phyloP scores from a whole-genome alignment of 2,329 filamentous ascomycete genomes.

The Sporothrix dimorphospora region DNA sequence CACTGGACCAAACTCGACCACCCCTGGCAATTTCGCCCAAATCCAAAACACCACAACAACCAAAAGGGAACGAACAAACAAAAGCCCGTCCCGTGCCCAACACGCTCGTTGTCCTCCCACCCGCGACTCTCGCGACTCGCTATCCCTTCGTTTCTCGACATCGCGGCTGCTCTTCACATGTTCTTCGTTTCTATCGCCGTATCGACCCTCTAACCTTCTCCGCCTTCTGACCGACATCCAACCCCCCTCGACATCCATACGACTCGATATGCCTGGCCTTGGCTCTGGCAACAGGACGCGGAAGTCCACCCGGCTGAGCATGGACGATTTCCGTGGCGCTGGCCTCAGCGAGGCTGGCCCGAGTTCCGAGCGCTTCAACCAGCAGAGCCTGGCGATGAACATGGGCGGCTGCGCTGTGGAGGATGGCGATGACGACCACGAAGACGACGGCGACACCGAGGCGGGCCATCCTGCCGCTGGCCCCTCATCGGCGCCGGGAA shows the following conservation, averaged over 20 bases:
- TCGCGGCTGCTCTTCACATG: neutral
- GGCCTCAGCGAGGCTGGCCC: conserved; percentile 23
- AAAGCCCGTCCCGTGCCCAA: conserved; percentile 5
- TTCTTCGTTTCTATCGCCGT: neutral
- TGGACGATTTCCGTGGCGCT: conserved; percentile 24
- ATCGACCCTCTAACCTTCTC: neutral
- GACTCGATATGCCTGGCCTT: conserved; percentile 11
- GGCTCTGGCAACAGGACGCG: conserved; percentile 14
- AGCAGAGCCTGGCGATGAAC: conserved; percentile 25
- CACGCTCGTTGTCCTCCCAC: conserved; percentile 1
- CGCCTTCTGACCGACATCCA: neutral
- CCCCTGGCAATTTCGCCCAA: conserved; percentile 23
- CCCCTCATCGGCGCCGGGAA: conserved; percentile 32
- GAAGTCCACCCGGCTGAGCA: conserved; percentile 20
- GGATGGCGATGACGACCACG: conserved; percentile 41
- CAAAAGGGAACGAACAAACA: conserved; percentile 16
- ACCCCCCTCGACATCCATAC: neutral
- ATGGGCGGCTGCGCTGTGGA: conserved; percentile 33
- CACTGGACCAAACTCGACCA: conserved; percentile 19
- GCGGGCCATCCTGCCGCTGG: neutral
- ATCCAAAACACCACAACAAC: conserved; percentile 16
- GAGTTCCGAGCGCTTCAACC: neutral
- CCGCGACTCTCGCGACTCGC: neutral
- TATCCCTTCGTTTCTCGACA: neutral
- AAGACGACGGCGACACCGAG: conserved; percentile 24